Base-by-base conservation (phyloP, 331 rosid species). In the Malus hybrid region DNA sequence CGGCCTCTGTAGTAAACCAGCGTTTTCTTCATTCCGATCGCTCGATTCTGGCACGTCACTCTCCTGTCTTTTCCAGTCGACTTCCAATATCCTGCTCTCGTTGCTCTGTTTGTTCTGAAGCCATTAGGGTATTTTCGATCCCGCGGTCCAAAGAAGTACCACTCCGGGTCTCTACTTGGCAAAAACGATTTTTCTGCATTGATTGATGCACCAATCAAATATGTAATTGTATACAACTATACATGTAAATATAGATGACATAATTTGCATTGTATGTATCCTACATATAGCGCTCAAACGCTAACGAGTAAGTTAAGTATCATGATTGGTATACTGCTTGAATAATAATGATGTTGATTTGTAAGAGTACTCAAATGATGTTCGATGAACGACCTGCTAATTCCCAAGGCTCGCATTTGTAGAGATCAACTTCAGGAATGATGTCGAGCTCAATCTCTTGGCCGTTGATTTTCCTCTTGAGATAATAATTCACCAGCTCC, bases 381-480 rank as follows among this genome's bases (percentile, higher is more conserved):
- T 15, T 63, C 6, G 42, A 65, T 75, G 24, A 56, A 22, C 29
- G 20, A 93, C 98, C 99, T 87, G 99, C 92, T 80, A 94, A 85
- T 61, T 94, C 99, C 99, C 99, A 94, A 3, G 99, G 99, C 82
- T 94, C 99, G 76, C 99, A 94, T 92, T 94, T 92, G 93, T 94
- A 94, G 85, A 94, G 97, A 90, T 94, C 99, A 77, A 94, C 93
- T 78, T 94, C 97, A 63, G 99, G 99, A 76, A 94, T 92, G 82
- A 94, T 94, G 73, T 94, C 99, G 72, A 94, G 97, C 81, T 94
- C 99, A 72, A 94, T 94, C 83, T 92, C 96, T 84, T 86, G 97
- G 83, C 97, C 96, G 50, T 82, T 87, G 82, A 94, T 90, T 79
- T 94, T 94, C 76, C 96, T 84, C 82, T 94, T 94, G 66, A 94